Evolutionary conservation across 2,329 filamentous ascomycete species (phyloP).

Genomic region (Cladosporium austrohemisphaericum): DNA sequence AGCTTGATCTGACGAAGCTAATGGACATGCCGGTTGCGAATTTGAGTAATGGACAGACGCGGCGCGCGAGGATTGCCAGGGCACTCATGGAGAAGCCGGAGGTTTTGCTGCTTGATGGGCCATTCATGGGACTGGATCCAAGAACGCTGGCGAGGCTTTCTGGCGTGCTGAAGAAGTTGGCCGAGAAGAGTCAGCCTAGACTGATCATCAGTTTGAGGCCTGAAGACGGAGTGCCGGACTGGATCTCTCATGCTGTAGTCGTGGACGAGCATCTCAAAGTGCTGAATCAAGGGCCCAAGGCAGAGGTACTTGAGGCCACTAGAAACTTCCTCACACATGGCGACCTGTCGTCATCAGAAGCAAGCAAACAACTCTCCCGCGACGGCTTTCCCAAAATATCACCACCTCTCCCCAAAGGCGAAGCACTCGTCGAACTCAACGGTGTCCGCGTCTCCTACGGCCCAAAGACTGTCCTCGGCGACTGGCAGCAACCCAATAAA

Average conservation of each 20-base stretch:
- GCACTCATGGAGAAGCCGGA: constrained; percentile 76
- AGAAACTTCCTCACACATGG: not conserved
- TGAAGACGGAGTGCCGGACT: constrained; percentile 81
- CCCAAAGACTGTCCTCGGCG: constrained; percentile 70
- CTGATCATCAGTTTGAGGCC: constrained; percentile 75
- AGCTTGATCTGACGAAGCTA: constrained; percentile 66
- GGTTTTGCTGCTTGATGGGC: constrained; percentile 82
- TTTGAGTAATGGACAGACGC: constrained; percentile 88
- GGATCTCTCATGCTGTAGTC: constrained; percentile 82
- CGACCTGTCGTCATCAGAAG: not conserved
- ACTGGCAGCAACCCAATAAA: constrained; percentile 64
- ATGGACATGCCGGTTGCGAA: constrained; percentile 81
- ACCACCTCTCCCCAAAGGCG: constrained; percentile 45
- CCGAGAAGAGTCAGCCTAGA: constrained; percentile 63
- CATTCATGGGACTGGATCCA: constrained; percentile 94
- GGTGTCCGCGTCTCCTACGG: constrained; percentile 81
- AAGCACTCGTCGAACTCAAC: constrained; percentile 80
- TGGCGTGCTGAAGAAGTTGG: constrained; percentile 64
- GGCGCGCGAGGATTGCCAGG: constrained; percentile 81
- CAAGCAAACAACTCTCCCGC: constrained; percentile 23
- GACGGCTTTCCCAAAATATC: constrained; percentile 29
- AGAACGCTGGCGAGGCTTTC: constrained; percentile 71
- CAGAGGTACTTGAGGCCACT: constrained; percentile 50
- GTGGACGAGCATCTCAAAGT: constrained; percentile 65
- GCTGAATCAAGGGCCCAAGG: constrained; percentile 61